Evolutionary conservation across 140 eudicot genomes (phyloP), one percentile per base, ranked within the genome.

Genomic region (Oenanthe javanica): DNA sequence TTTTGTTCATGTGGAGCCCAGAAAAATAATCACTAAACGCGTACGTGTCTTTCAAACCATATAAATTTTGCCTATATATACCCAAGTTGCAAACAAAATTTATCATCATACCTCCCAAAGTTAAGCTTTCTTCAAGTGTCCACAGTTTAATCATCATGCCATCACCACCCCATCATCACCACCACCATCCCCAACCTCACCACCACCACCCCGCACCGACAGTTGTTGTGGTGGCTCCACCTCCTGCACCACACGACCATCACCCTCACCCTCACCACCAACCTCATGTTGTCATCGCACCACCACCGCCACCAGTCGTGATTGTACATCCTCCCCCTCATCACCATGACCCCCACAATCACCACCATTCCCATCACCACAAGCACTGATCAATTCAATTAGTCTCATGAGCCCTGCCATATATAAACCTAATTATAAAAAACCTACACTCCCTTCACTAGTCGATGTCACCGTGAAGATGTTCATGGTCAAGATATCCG

Each of bases 241-340:
- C 18, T 38, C 46, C 42, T 14, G 9, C 74, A 31, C 45, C 74
- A 7, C 74, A 67, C 46, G 31, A 31, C 31, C 31, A 31, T 31
- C 74, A 66, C 73, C 73, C 27, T 59, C 67, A 59, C 46, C 43
- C 73, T 25, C 73, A 66, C 73, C 73, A 67, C 74, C 74, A 31
- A 12, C 18, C 74, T 38, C 74, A 67, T 31, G 45, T 67, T 10
- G n/a, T 67, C 2, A 2, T 38, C 18, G 19, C 74, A 31, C 74
- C 74, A 12, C 74, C 74, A 3, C 46, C 74, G 0, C 74, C 74
- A 3, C 74, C 74, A 13, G 74, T 67, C 15, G 74, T 67, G 46
- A 38, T 67, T 6, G 74, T 67, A 0, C 74, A 67, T 38, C 74
- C 42, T 67, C 74, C 42, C 3, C 45, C 43, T 3, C 43, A 40